Conservation (phyloP, 345 rosid species). For the Eucalyptus leucophloia region DNA sequence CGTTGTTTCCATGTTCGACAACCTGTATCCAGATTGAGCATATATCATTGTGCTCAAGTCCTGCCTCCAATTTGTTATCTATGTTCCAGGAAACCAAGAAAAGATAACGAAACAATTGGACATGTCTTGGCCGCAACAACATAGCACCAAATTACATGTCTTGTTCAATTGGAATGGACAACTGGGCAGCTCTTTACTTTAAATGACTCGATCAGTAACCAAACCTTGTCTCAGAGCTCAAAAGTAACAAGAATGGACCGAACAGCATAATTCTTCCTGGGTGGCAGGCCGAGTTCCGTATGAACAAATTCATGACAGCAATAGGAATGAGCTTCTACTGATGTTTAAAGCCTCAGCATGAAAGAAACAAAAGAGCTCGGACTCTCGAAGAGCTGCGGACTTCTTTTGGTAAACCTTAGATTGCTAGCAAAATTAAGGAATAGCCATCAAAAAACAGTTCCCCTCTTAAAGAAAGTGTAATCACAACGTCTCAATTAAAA, state of each 20-base stretch:
- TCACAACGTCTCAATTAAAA: background rate
- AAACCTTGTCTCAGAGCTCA: background rate
- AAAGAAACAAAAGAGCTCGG: background rate
- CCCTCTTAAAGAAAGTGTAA: background rate
- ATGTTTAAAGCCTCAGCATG: background rate
- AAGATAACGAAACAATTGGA: background rate
- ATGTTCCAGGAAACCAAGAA: too few relatives aligned
- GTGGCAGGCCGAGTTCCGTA: too few relatives aligned
- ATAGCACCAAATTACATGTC: background rate
- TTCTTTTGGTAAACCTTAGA: background rate
- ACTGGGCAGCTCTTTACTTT: background rate
- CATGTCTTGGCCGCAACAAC: background rate
- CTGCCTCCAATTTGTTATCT: too few relatives aligned
- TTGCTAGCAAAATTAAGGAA: background rate
- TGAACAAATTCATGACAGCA: background rate
- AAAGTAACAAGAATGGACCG: background rate
- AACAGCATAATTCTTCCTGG: background rate
- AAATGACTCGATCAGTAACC: background rate
- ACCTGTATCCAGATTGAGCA: too few relatives aligned
- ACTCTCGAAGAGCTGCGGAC: background rate
- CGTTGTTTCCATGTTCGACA: too few relatives aligned
- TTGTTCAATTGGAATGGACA: background rate
- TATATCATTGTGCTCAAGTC: too few relatives aligned
- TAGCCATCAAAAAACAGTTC: background rate
- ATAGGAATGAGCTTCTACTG: background rate